Evolutionary conservation across 2,329 filamentous ascomycete genomes (phyloP).

Genomic region (Pestalotiopsis sp.): DNA sequence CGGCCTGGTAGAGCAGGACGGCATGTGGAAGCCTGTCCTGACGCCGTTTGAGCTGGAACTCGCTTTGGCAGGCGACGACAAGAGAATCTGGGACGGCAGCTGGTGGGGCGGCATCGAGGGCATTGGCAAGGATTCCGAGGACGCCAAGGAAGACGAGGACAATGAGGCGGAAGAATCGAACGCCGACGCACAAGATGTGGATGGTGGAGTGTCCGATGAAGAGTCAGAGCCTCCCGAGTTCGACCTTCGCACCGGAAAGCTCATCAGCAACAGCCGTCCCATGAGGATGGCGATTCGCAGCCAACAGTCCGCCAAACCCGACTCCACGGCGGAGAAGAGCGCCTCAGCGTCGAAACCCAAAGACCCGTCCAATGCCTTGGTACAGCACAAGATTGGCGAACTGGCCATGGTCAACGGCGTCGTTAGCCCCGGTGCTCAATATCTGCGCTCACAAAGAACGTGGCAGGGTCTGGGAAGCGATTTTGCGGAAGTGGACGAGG

Average conservation of each 20-base stretch:
- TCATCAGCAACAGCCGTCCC: slow-evolving; percentile 78
- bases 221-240: slow-evolving; percentile 87
- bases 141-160: slow-evolving; percentile 19
- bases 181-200: slow-evolving; percentile 30
- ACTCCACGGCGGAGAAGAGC: slow-evolving; percentile 22
- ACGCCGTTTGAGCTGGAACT: slow-evolving; percentile 93
- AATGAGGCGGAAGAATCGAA: slow-evolving; percentile 21
- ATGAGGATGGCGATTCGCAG: slow-evolving; percentile 53
- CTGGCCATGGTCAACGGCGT: slow-evolving; percentile 82
- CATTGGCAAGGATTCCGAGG: slow-evolving; percentile 49
- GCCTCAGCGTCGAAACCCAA: slow-evolving; percentile 23
- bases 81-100: slow-evolving; percentile 81
- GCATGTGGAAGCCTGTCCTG: slow-evolving; percentile 86
- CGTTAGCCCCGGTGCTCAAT: slow-evolving; percentile 91
- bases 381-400: slow-evolving; percentile 65
- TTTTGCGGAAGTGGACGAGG: slow-evolving; percentile 66
- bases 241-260: slow-evolving; percentile 84
- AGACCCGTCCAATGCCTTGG: slow-evolving; percentile 53
- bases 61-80: slow-evolving; percentile 73
- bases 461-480: slow-evolving; percentile 94
- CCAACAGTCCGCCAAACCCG: slow-evolving; percentile 28
- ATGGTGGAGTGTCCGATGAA: slow-evolving; percentile 57
- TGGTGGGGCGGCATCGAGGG: slow-evolving; percentile 89
- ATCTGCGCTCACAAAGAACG: slow-evolving; percentile 76
- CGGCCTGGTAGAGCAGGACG: slow-evolving; percentile 84